Evolutionary conservation across 2,329 filamentous ascomycete genomes (phyloP).

Genomic region (Amesomyces nigricolor): DNA sequence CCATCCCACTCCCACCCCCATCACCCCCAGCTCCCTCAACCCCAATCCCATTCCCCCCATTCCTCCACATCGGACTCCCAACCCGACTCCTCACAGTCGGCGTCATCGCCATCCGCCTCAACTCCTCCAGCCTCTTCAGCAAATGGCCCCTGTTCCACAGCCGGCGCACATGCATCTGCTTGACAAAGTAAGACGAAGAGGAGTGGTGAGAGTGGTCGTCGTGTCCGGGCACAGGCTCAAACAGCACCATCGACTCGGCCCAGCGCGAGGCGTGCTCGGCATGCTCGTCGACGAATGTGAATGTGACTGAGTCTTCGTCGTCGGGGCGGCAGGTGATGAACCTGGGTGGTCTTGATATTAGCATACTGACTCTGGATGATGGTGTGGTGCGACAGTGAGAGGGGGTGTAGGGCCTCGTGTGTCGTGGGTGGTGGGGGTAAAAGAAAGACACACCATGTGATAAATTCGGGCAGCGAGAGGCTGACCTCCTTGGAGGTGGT

Average conservation of each 20-base stretch:
- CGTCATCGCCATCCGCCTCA: conserved; percentile 1
- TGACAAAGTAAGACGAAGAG: not conserved
- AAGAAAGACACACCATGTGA: conserved; percentile 19
- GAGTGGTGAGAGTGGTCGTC: not conserved
- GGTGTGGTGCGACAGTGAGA: no score
- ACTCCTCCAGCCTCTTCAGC: conserved; percentile 22
- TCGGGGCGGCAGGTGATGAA: conserved; percentile 29
- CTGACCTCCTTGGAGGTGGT: conserved; percentile 22
- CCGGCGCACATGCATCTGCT: conserved; percentile 24
- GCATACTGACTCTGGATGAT: no score
- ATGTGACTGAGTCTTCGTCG: conserved; percentile 26
- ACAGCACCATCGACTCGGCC: conserved; percentile 24
- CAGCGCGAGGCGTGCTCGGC: conserved; percentile 17
- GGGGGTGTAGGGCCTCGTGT: not conserved
- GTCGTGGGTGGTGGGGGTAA: no score
- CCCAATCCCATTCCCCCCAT: not conserved
- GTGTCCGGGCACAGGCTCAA: conserved; percentile 17
- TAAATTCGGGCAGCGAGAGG: conserved; percentile 23
- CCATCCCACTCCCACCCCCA: not conserved
- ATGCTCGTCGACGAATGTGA: conserved; percentile 23
- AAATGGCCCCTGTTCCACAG: conserved; percentile 23
- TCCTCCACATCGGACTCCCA: conserved; percentile 1
- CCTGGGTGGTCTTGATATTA: conserved; percentile 1
- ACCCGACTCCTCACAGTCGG: not conserved
- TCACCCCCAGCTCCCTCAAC: no score